Percentiles rank a stretch among this genome's conserved stretches.
phyloP scores from a whole-genome alignment of 495 filamentous ascomycete genomes.

The Trichoderma orchidacearum region DNA sequence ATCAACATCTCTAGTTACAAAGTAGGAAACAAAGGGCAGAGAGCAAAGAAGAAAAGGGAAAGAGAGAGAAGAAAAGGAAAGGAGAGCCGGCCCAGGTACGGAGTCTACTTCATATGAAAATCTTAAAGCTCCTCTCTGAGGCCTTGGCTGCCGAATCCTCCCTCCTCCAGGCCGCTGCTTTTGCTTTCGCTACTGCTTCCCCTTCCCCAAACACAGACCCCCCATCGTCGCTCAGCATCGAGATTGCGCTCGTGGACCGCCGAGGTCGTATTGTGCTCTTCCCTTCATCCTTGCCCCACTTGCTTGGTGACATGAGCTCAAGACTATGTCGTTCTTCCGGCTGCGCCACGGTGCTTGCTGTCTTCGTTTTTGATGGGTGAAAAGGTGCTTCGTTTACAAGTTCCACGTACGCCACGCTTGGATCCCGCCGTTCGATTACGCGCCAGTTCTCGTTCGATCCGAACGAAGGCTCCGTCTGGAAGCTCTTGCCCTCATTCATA shows the following conservation, averaged over 20 bases:
- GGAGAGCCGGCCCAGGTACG: too few species aligned
- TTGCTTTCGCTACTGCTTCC: background rate
- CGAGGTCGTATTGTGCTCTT: background rate
- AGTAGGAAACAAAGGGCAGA: background rate
- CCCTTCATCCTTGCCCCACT: background rate
- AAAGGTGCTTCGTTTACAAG: background rate
- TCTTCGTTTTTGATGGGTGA: background rate
- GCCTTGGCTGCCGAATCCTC: background rate
- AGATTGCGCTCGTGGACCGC: background rate
- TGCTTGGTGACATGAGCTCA: background rate
- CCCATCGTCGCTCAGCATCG: background rate
- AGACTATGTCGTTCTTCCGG: background rate
- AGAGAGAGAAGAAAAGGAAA: background rate
- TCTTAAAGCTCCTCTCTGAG: background rate
- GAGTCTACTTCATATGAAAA: background rate
- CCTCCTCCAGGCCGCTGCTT: background rate
- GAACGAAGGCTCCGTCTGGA: background rate
- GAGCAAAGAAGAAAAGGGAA: background rate
- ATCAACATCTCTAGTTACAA: background rate
- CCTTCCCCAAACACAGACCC: background rate
- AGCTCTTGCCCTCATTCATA: background rate
- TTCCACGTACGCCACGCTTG: background rate
- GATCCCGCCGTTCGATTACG: background rate
- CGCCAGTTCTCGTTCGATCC: constrained; percentile 3
- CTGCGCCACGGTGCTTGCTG: background rate